Evolutionary conservation across 805 yeast species (phyloP), one percentile per base, ranked within the genome.

Genomic region (Starmerella khaoyaiensis): DNA sequence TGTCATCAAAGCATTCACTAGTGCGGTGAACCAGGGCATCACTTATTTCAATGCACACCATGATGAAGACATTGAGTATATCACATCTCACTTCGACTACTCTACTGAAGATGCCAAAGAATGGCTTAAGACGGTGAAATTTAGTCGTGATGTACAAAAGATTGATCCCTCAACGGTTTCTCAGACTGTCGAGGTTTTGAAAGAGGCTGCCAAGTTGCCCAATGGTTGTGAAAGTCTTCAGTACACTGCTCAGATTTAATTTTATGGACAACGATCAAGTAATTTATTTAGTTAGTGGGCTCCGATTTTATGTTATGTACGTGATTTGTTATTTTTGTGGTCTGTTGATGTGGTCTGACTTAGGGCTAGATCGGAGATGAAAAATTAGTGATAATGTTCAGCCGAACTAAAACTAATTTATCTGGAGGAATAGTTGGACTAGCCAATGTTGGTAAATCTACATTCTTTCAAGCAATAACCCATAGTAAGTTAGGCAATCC

Each of bases 71-170:
- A 65, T 77, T 6, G 62, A 67, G 29, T 74, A 69, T 53, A 84
- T 86, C 39, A 62, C 71, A 20, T 59, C 65, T 3, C 71, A 79
- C 47, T 65, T 86, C 45, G 94, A 81, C 57, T 84, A 84, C 60
- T 59, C 80, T 0, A 65, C 67, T 36, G 79, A 68, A 33, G 95
- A 84, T 56, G 93, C 94, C 7, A 58, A 63, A 18, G 78, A 71
- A 42, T 84, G 96, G 96, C 63, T 78, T 42, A 67, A 76, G 47
- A 79, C 93, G 0, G 95, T 84, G 6, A 51, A 63, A 45, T 84
- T 83, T 58, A 53, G 60, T 45, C 58, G 65, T 26, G 62, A 67
- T 30, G 72, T 67, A 0, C 56, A 60, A 1, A 54, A 68, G 14
- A 69, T 79, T 37, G 71, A 72, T 59, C 57, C 51, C 9, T 56